Base-by-base conservation (phyloP, 2,329 filamentous ascomycete species). In the Verticillium longisporum region DNA sequence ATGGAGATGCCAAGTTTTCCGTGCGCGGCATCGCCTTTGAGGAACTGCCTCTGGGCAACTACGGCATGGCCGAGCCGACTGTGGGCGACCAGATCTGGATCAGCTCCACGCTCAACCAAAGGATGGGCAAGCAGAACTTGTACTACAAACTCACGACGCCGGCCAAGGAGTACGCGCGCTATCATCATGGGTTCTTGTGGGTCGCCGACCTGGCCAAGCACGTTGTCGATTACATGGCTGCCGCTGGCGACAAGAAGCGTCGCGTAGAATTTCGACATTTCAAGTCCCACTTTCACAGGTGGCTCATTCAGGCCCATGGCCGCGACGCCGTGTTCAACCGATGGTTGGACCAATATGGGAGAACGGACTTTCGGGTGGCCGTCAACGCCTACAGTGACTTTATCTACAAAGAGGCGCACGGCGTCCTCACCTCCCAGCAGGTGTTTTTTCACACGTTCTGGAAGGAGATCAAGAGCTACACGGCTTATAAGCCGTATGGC, bases 201-300 rank as follows among this genome's bases (percentile, higher is more conserved):
- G 72, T 93, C 1, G 88, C 85, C 0, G 81, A 88, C 59, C 75
- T 95, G 0, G 80, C 83, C 0, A 94, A 93, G 68, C 86, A 92
- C 66, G 81, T 89, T 31, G 78, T 92, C 1, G 88, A 92, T 63
- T 95, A 83, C 65, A 76, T 89, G 56, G 70, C 73, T 3, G 58
- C 13, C 0, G 57, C 69, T 10, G 72, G 77, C 61, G 66, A 70
- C 2, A 63, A 64, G 13, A 57, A 66, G 0, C 67, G 66, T 0
- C 69, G 68, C 1, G 80, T 89, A 1, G 72, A 73, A 0, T 75
- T 92, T 0, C 60, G 74, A 3, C 74, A 85, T 58, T 93, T 95
- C 64, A 75, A 78, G 9, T 61, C 61, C 0, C 67, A 77, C 0
- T 95, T 95, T 64, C 70, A 74, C 36, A 59, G 62, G 0, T 92